A percentile compares a stretch with the other conserved stretches of the same genome.
These are phyloP conservation scores for Nemophila menziesii DNA, from an alignment of 257 asterid species.

Conservation along the genomic window DNA sequence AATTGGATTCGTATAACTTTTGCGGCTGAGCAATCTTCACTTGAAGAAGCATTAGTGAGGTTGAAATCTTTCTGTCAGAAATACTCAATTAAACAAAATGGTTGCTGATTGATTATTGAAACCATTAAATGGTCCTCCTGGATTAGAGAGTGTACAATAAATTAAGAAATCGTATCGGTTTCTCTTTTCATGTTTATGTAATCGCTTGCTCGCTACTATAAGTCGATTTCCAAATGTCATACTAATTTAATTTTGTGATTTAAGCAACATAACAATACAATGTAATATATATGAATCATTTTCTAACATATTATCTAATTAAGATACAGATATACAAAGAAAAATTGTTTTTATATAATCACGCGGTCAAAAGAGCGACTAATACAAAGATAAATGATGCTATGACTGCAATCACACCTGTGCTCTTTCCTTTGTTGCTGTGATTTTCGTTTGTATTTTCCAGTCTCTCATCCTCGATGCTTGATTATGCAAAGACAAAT, in stretches of 20 bases:
- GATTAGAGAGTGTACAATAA: no score
- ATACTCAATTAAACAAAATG: slow-evolving; percentile 28
- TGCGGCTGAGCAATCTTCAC: slow-evolving; percentile 52
- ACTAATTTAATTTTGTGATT: no score
- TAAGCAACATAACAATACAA: no score
- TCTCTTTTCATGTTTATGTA: no score
- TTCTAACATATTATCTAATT: no score
- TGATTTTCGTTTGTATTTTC: background rate
- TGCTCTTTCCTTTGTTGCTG: background rate
- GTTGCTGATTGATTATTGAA: background rate
- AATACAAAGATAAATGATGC: background rate
- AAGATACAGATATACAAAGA: no score
- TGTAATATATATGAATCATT: no score
- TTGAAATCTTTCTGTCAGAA: slow-evolving; percentile 46
- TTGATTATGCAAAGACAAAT: background rate
- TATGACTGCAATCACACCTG: background rate
- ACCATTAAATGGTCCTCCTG: background rate
- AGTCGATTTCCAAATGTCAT: no score
- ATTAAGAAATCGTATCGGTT: no score
- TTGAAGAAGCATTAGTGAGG: slow-evolving; percentile 56
- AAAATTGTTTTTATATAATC: no score
- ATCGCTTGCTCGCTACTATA: no score
- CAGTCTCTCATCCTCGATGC: slow-evolving; percentile 1
- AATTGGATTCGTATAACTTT: slow-evolving; percentile 68
- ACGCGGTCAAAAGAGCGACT: background rate